Percentiles rank a stretch among this genome's conserved stretches.
Evolutionary conservation across 2,329 filamentous ascomycete species (phyloP).

Genomic region (Colletotrichum melonis): DNA sequence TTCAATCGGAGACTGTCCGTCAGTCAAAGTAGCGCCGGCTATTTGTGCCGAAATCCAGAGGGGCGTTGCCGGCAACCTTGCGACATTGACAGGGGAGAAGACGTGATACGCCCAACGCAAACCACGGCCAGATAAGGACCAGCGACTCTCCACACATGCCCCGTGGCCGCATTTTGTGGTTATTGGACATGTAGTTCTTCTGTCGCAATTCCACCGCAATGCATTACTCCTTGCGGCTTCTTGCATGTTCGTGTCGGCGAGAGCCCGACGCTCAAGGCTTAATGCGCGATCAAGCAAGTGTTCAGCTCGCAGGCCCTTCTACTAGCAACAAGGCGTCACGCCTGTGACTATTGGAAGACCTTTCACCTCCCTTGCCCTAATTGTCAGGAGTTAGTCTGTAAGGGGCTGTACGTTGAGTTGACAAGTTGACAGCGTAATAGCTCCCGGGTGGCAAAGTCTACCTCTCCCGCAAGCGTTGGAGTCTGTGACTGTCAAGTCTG

Average conservation of each 20-base stretch:
- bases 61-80: not conserved
- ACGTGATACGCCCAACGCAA: constrained; percentile 3
- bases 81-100: constrained; percentile 27
- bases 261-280: not conserved
- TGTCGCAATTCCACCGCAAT: not conserved
- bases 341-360: not conserved
- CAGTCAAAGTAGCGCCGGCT: not conserved
- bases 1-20: not conserved
- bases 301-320: not conserved
- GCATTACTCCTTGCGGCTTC: too few relatives aligned
- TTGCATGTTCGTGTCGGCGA: not conserved
- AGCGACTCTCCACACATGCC: not conserved
- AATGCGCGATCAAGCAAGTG: not conserved
- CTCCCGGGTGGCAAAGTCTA: not conserved
- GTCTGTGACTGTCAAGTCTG: not conserved
- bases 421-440: not conserved
- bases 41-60: not conserved
- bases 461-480: not conserved
- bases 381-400: not conserved
- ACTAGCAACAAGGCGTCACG: not conserved
- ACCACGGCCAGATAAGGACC: not conserved
- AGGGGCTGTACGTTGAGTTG: not conserved
- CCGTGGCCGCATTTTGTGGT: not conserved
- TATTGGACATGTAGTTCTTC: not conserved
- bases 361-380: not conserved